phyloP scores from a whole-genome alignment of 108 stramenopile genomes.

The Mediolabrus comicus region DNA sequence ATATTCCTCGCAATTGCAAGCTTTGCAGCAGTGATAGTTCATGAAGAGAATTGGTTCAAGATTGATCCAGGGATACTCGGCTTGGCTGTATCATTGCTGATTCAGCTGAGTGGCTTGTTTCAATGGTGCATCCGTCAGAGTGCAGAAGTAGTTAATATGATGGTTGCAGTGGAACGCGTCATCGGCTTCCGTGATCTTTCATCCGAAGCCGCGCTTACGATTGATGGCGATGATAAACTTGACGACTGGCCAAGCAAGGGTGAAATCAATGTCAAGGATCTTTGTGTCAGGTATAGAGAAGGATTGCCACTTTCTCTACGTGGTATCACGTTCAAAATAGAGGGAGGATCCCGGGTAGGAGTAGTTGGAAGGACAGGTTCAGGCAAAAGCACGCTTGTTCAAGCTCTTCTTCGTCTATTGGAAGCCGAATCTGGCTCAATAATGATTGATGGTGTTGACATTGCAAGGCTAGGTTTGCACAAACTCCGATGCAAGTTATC shows the following conservation, averaged over 20 bases:
- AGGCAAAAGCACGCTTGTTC: slow-evolving; percentile 74
- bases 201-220: slow-evolving; percentile 65
- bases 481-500: slow-evolving; percentile 79
- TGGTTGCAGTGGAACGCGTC: slow-evolving; percentile 90
- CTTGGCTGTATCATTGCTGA: slow-evolving; percentile 64
- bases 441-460: slow-evolving; percentile 86
- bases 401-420: slow-evolving; percentile 74
- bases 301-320: slow-evolving; percentile 71
- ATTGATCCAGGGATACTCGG: slow-evolving; percentile 86
- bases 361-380: slow-evolving; percentile 75
- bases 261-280: slow-evolving; percentile 54
- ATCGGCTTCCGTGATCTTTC: slow-evolving; percentile 65
- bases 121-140: slow-evolving; percentile 79
- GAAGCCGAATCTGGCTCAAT: slow-evolving; percentile 83
- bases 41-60: slow-evolving; percentile 52
- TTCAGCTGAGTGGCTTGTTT: slow-evolving; percentile 68
- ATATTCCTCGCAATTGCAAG: slow-evolving; percentile 63
- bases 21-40: slow-evolving; percentile 78
- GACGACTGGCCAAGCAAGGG: slow-evolving; percentile 77
- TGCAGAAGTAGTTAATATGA: slow-evolving; percentile 92
- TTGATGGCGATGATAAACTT: slow-evolving; percentile 50
- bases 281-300: slow-evolving; percentile 79
- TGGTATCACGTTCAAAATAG: slow-evolving; percentile 62
- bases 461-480: slow-evolving; percentile 77
- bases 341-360: slow-evolving; percentile 70